phyloP scores from a whole-genome alignment of 1,284 basidiomycete species.

The Apiotrichum veenhuisii region DNA sequence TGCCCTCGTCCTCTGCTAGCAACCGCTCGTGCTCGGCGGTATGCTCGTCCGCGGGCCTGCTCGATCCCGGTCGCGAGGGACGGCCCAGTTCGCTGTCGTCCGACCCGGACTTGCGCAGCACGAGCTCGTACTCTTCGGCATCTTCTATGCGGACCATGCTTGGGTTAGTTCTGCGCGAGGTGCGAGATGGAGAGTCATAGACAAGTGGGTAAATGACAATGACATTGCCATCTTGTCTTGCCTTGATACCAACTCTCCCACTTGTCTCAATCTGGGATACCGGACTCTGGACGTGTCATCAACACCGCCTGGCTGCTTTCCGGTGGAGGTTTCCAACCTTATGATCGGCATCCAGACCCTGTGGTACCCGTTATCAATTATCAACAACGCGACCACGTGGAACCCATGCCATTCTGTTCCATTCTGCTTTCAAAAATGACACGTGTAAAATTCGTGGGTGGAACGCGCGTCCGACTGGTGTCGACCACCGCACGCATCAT shows the following conservation, averaged over 20 bases:
- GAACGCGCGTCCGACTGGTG: conserved; percentile 3
- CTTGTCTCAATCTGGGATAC: background rate
- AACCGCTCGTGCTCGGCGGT: conserved; percentile 8
- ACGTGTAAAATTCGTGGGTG: background rate
- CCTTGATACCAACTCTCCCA: too few species aligned
- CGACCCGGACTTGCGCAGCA: conserved; percentile 13
- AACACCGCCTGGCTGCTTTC: background rate
- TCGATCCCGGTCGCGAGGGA: background rate
- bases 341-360: too few species aligned
- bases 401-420: too few species aligned
- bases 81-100: conserved; percentile 6
- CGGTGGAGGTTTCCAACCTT: background rate
- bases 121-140: conserved; percentile 45
- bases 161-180: background rate
- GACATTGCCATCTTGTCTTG: too few species aligned
- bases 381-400: too few species aligned
- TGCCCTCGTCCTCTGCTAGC: conserved; percentile 6
- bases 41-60: conserved; percentile 9
- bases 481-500: conserved; percentile 5
- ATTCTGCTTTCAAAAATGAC: background rate
- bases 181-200: background rate
- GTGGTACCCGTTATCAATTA: too few species aligned
- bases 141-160: conserved; percentile 17
- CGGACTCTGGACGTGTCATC: background rate
- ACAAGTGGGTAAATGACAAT: too few species aligned